A percentile compares a stretch with the other conserved stretches of the same genome.
Evolutionary conservation across 352 stramenopile species (phyloP).

Genomic region (Phytophthora colocasiae): DNA sequence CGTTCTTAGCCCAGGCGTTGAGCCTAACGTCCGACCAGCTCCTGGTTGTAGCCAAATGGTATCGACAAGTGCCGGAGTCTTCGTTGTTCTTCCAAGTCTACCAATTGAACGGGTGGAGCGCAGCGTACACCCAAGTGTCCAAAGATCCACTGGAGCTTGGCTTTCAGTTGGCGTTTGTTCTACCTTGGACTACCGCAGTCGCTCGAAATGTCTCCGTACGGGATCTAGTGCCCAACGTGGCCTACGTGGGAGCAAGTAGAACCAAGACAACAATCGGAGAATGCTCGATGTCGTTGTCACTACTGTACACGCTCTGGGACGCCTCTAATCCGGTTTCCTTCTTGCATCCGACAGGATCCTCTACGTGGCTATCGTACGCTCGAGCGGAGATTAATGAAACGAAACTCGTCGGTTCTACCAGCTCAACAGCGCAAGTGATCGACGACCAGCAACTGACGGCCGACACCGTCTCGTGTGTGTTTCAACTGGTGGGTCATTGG

Average conservation of each 20-base stretch:
- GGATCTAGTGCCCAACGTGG: slow-evolving; percentile 50
- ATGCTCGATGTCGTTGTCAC: slow-evolving; percentile 39
- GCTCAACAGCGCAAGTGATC: slow-evolving; percentile 22
- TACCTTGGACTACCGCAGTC: slow-evolving; percentile 35
- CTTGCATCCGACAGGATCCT: slow-evolving; percentile 36
- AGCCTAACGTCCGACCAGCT: slow-evolving; percentile 38
- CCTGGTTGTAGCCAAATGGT: slow-evolving; percentile 49
- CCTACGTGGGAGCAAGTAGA: slow-evolving; percentile 7
- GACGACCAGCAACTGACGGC: slow-evolving; percentile 19
- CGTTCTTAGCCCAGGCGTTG: slow-evolving; percentile 46
- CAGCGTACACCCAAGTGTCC: slow-evolving; percentile 8
- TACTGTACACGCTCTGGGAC: slow-evolving; percentile 56
- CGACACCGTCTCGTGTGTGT: slow-evolving; percentile 39
- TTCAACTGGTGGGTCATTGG: slow-evolving; percentile 58
- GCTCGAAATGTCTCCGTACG: slow-evolving; percentile 28
- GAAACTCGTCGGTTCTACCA: slow-evolving; percentile 17
- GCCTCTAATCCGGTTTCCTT: slow-evolving; percentile 43
- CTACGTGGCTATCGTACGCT: slow-evolving; percentile 38
- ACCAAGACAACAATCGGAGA: slow-evolving; percentile 20
- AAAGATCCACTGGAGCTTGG: slow-evolving; percentile 53
- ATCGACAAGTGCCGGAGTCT: slow-evolving; percentile 33
- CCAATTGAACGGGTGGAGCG: slow-evolving; percentile 50
- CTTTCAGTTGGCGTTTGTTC: slow-evolving; percentile 52
- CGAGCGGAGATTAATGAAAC: slow-evolving; percentile 23
- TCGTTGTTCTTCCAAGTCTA: slow-evolving; percentile 60